A percentile compares a stretch with the other conserved stretches of the same genome.
Conservation (phyloP, 768 basidiomycete species). For the Auriscalpium vulgare region DNA sequence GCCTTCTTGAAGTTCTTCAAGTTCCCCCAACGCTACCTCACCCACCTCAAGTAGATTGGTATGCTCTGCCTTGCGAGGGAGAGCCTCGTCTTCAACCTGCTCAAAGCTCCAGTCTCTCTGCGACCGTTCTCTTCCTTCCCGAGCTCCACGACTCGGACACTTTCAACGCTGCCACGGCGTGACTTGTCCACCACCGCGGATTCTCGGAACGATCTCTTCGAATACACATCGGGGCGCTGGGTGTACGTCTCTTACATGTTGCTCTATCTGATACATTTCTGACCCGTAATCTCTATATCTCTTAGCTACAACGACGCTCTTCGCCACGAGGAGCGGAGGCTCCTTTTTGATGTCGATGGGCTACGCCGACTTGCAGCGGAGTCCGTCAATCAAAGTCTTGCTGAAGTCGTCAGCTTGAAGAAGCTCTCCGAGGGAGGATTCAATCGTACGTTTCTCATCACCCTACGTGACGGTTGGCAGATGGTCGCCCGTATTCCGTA, state of each 20-base stretch:
- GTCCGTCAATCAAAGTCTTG: conserved; percentile 28
- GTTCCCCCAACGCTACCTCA: too few species aligned
- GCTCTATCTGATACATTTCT: conserved; percentile 10
- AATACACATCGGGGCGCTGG: conserved; percentile 22
- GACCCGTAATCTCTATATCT: conserved; percentile 1
- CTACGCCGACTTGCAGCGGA: conserved; percentile 39
- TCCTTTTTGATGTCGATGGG: conserved; percentile 32
- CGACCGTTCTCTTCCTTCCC: too few species aligned
- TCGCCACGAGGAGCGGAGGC: conserved; percentile 39
- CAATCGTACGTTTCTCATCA: conserved; percentile 25
- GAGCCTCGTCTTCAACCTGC: too few species aligned
- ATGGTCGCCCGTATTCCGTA: conserved; percentile 25
- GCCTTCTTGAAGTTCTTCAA: too few species aligned
- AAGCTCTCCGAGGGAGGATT: conserved; percentile 38
- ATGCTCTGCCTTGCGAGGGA: too few species aligned
- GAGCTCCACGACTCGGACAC: too few species aligned
- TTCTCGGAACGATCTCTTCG: conserved; percentile 13
- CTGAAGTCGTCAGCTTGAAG: conserved; percentile 27
- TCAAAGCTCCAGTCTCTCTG: too few species aligned
- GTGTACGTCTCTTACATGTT: conserved; percentile 15
- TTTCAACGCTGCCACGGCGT: too few species aligned
- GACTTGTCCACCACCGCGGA: conserved; percentile 6
- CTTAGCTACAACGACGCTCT: conserved; percentile 24
- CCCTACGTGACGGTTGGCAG: conserved; percentile 16
- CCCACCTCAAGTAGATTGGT: too few species aligned